Evolutionary conservation across 2,329 filamentous ascomycete species (phyloP), one percentile per base, ranked within the genome.

Genomic region (Nemania sp.): DNA sequence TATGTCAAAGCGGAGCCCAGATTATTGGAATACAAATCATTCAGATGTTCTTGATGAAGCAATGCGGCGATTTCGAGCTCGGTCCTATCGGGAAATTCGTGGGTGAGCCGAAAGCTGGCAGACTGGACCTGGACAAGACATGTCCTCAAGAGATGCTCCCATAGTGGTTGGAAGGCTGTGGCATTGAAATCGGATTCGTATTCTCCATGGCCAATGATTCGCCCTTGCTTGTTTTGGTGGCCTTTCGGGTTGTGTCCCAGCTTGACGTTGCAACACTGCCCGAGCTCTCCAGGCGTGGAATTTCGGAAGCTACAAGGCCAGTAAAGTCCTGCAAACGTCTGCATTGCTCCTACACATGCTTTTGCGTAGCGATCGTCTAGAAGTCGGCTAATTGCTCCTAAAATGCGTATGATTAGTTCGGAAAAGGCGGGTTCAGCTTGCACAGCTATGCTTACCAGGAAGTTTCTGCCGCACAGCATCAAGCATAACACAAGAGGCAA

Each of bases 401-500:
- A 33, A 12, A 40, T 31, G 11, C 24, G 28, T 19, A 6, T n/a
- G 30, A 3, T 50, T 11, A 52, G 50, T 9, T 7, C 11, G n/a
- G 26, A 8, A 20, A 36, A 24, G 11, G 7, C 6, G 14, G 17
- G 22, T 20, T 30, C n/a, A 14, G 19, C 3, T 8, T 14, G 14
- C 3, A 26, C 20, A 8, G 12, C 48, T 19, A 2, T 40, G 5
- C 43, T 30, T 44, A 66, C 66, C 67, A 17, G 67, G 64, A 24
- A 70, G 50, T 30, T 67, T 64, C 40, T 69, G 68, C 14, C 67
- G 63, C 7, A 68, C 67, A 6, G 68, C 66, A 41, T 70, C 68
- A 20, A 70, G 63, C 67, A 70, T 68, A 44, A 70, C 64, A 31
- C 67, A 70, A 0, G 65, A 68, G 14, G 67, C 64, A 49, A 70